Percentiles rank a stretch among this genome's conserved stretches.
These are phyloP conservation scores for Aspergillus uvarum DNA, from an alignment of 2,329 filamentous ascomycete genomes.

Conservation along the genomic window DNA sequence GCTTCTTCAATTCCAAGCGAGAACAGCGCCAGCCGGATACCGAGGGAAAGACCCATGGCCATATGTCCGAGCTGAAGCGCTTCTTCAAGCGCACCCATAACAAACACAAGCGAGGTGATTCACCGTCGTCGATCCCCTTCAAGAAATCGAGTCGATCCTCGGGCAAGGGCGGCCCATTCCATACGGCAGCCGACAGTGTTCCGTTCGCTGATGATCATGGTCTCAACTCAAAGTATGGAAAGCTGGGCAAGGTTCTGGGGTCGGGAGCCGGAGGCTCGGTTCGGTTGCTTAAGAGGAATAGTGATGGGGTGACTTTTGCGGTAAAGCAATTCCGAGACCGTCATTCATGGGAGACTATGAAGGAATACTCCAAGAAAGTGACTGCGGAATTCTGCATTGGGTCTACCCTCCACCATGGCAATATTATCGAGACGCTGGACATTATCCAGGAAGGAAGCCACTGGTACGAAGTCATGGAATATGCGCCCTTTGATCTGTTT, in stretches of 20 bases:
- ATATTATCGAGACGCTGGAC: slow-evolving; percentile 96
- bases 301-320: slow-evolving; percentile 90
- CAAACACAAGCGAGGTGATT: slow-evolving; percentile 64
- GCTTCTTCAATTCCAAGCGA: slow-evolving; percentile 57
- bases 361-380: slow-evolving; percentile 96
- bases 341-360: slow-evolving; percentile 89
- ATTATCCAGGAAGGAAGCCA: slow-evolving; percentile 90
- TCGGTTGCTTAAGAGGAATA: slow-evolving; percentile 86
- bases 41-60: slow-evolving; percentile 60
- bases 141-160: slow-evolving; percentile 57
- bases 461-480: slow-evolving; percentile 99
- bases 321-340: slow-evolving; percentile 95
- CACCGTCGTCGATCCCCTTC: slow-evolving; percentile 57
- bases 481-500: slow-evolving; percentile 92
- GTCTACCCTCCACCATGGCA: slow-evolving; percentile 93
- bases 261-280: slow-evolving; percentile 95
- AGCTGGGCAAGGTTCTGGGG: slow-evolving; percentile 89
- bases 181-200: slow-evolving; percentile 53
- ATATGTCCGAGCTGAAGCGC: slow-evolving; percentile 93
- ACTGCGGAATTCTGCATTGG: slow-evolving; percentile 98
- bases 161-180: slow-evolving; percentile 55
- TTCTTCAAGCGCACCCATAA: slow-evolving; percentile 82
- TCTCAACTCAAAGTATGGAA: slow-evolving; percentile 87
- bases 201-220: slow-evolving; percentile 95
- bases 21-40: slow-evolving; percentile 51